phyloP scores from a whole-genome alignment of 2,329 filamentous ascomycete genomes.

The Fusarium foetens region DNA sequence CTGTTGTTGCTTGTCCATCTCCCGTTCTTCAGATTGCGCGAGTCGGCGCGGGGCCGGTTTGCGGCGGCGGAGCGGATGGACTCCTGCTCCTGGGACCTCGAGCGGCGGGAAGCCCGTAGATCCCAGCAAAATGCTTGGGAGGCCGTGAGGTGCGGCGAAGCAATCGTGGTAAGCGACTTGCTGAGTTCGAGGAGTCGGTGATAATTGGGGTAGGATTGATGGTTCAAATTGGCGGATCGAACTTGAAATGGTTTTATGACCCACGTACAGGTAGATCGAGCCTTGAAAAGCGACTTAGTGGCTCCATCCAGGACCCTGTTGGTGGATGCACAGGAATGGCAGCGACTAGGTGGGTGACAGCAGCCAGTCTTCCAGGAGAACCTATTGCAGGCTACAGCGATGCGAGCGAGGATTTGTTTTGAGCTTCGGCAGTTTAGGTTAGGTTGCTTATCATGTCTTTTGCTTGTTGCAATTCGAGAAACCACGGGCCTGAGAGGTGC shows the following conservation, averaged over 20 bases:
- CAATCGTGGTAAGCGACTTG: slow-evolving; percentile 3
- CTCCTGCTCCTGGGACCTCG: slow-evolving; percentile 43
- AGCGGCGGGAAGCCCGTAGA: slow-evolving; percentile 44
- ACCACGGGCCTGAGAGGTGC: neutral
- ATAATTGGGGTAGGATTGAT: slow-evolving; percentile 26
- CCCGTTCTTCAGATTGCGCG: slow-evolving; percentile 40
- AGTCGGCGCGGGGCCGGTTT: slow-evolving; percentile 43
- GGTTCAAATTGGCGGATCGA: slow-evolving; percentile 41
- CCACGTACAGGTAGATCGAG: slow-evolving; percentile 40
- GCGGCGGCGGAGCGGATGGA: slow-evolving; percentile 36
- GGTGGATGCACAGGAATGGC: slow-evolving; percentile 28
- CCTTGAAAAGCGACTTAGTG: slow-evolving; percentile 39
- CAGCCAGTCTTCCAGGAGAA: slow-evolving; percentile 17
- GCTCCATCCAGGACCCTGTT: slow-evolving; percentile 43
- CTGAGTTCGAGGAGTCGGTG: slow-evolving; percentile 13
- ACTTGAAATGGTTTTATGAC: slow-evolving; percentile 44
- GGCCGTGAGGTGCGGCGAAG: slow-evolving; percentile 4
- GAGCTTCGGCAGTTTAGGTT: neutral
- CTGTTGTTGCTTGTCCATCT: slow-evolving; percentile 46
- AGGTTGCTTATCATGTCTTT: neutral
- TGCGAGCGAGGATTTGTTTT: slow-evolving; percentile 9
- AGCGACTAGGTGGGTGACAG: slow-evolving; percentile 18
- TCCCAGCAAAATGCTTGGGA: slow-evolving; percentile 39
- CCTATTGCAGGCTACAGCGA: slow-evolving; percentile 11
- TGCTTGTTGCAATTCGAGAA: neutral